A percentile compares a stretch with the other conserved stretches of the same genome.
Conservation (phyloP, 495 filamentous ascomycete genomes). For the Hyaloscypha bicolor region DNA sequence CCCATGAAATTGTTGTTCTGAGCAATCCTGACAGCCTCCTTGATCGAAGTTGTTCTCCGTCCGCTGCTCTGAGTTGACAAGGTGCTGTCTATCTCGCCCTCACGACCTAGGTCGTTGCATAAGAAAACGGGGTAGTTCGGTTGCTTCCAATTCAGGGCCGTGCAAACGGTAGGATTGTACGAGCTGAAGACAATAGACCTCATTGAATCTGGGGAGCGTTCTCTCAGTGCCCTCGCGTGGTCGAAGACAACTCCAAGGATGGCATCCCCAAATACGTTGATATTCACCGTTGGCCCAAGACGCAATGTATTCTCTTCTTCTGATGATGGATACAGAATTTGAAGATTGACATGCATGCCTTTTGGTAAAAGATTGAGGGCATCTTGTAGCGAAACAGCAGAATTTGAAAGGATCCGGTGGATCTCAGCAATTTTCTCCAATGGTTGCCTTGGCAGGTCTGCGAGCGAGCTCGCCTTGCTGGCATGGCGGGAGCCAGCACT, state of each 20-base stretch:
- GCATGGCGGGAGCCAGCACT: slow-evolving; percentile 58
- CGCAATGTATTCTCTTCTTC: slow-evolving; percentile 67
- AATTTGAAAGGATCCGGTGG: slow-evolving; percentile 69
- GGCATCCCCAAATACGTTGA: slow-evolving; percentile 83
- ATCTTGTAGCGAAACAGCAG: slow-evolving; percentile 73
- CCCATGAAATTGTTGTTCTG: slow-evolving; percentile 99
- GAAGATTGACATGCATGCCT: slow-evolving; percentile 81
- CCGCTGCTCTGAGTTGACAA: slow-evolving; percentile 62
- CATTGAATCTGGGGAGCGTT: slow-evolving; percentile 66
- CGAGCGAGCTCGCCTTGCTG: slow-evolving; percentile 41
- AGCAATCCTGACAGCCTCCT: slow-evolving; percentile 91
- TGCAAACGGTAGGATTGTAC: slow-evolving; percentile 86
- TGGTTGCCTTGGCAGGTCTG: slow-evolving; percentile 46
- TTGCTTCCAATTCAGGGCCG: slow-evolving; percentile 97
- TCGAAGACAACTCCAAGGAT: slow-evolving; percentile 87
- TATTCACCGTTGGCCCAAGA: slow-evolving; percentile 74
- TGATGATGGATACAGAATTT: slow-evolving; percentile 78
- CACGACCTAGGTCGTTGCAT: slow-evolving; percentile 83
- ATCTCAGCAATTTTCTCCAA: slow-evolving; percentile 62
- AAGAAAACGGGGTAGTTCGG: slow-evolving; percentile 96
- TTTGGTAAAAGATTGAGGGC: slow-evolving; percentile 73
- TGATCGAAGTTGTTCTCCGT: slow-evolving; percentile 76
- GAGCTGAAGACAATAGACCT: slow-evolving; percentile 90
- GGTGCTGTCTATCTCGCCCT: slow-evolving; percentile 31
- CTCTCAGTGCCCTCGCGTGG: slow-evolving; percentile 77